Conservation (phyloP, 2,329 filamentous ascomycete genomes). For the Zymoseptoria ardabiliae region DNA sequence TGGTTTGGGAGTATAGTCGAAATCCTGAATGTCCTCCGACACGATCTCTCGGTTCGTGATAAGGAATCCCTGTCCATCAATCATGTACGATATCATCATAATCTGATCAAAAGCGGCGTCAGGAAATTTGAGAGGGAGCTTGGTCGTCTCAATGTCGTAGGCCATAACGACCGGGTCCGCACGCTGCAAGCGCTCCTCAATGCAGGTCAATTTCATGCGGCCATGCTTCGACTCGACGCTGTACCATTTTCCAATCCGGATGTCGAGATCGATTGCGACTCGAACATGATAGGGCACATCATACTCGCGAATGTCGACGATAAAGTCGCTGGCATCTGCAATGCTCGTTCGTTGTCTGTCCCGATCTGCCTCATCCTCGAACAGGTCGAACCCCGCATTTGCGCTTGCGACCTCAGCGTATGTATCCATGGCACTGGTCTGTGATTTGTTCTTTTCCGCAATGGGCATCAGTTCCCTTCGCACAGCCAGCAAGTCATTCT, state of each 20-base stretch:
- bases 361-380: constrained; percentile 81
- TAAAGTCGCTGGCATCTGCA: constrained; percentile 88
- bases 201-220: constrained; percentile 69
- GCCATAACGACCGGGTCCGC: constrained; percentile 97
- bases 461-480: constrained; percentile 79
- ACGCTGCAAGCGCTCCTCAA: constrained; percentile 80
- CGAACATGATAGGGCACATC: constrained; percentile 98
- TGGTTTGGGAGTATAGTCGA: constrained; percentile 95
- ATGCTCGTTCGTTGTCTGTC: constrained; percentile 68
- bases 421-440: constrained; percentile 93
- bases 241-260: constrained; percentile 96
- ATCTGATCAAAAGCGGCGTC: constrained; percentile 91
- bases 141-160: constrained; percentile 98
- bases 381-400: constrained; percentile 84
- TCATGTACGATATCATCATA: constrained; percentile 99
- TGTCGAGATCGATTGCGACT: constrained; percentile 93
- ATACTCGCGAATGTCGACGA: constrained; percentile 98
- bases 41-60: constrained; percentile 98
- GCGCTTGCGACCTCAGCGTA: constrained; percentile 93
- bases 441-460: constrained; percentile 94
- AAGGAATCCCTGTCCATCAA: constrained; percentile 93
- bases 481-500: constrained; percentile 76
- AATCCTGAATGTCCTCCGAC: constrained; percentile 93
- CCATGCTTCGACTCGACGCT: constrained; percentile 91
- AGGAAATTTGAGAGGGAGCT: constrained; percentile 91